Conservation (phyloP, 2,329 filamentous ascomycete genomes). For the Fusarium avenaceum region DNA sequence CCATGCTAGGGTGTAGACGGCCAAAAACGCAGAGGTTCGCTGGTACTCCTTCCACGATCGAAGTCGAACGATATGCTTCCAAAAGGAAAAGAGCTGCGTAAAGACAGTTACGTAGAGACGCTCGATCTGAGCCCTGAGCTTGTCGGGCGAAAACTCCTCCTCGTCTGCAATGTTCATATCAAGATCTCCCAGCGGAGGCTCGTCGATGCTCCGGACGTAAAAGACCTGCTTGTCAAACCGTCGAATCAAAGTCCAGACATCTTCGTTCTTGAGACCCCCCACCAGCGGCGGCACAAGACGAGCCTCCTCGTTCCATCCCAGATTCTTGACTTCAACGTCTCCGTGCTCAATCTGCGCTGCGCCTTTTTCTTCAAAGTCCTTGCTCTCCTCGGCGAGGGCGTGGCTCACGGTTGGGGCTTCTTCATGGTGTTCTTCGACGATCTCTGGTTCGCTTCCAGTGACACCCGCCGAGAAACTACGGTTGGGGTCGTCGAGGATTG, state of each 20-base stretch:
- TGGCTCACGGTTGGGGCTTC: constrained; percentile 55
- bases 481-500: constrained; percentile 21
- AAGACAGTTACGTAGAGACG: constrained; percentile 85
- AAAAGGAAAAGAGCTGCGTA: constrained; percentile 73
- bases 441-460: constrained; percentile 49
- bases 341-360: constrained; percentile 62
- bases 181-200: constrained; percentile 70
- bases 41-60: constrained; percentile 83
- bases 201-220: constrained; percentile 74
- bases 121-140: constrained; percentile 82
- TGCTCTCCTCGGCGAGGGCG: constrained; percentile 53
- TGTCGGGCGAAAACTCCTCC: constrained; percentile 88
- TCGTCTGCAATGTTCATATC: constrained; percentile 86
- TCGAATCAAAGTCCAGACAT: constrained; percentile 78
- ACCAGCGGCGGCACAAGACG: constrained; percentile 72
- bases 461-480: constrained; percentile 34
- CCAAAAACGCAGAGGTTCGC: constrained; percentile 74
- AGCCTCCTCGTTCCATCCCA: constrained; percentile 77
- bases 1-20: constrained; percentile 75
- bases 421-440: constrained; percentile 48
- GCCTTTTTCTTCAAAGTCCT: constrained; percentile 57
- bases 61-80: constrained; percentile 81
- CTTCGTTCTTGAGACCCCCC: constrained; percentile 77
- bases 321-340: constrained; percentile 70
- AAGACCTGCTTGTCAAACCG: constrained; percentile 80